Conservation (phyloP, 805 yeast species). For the Nakazawaea pomicola region DNA sequence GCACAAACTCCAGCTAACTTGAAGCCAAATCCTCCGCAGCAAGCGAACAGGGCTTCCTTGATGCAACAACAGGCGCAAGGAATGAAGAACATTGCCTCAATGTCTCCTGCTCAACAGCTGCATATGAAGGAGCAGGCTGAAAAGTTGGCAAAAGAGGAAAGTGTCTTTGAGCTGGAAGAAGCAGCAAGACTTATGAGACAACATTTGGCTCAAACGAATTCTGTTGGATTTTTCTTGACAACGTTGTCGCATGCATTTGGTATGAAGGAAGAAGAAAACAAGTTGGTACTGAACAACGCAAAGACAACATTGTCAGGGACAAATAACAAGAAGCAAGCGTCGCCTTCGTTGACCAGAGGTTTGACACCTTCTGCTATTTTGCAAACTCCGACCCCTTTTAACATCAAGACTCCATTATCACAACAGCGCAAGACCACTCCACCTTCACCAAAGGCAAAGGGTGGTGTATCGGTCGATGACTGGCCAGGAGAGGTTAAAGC, state of each 20-base stretch:
- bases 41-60: conserved; percentile 9
- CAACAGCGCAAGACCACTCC: conserved; percentile 23
- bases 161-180: conserved; percentile 26
- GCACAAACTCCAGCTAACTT: conserved; percentile 9
- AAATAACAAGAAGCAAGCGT: conserved; percentile 7
- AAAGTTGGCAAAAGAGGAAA: conserved; percentile 24
- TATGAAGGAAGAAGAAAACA: conserved; percentile 33
- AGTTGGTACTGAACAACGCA: conserved; percentile 19
- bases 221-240: conserved; percentile 44
- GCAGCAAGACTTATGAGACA: conserved; percentile 39
- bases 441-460: conserved; percentile 29
- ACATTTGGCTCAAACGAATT: conserved; percentile 40
- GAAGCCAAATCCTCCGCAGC: conserved; percentile 9
- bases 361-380: conserved; percentile 35
- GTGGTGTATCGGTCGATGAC: conserved; percentile 18
- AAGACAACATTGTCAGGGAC: too few relatives aligned
- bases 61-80: too few relatives aligned
- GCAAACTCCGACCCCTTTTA: conserved; percentile 32
- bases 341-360: conserved; percentile 16
- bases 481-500: conserved; percentile 42
- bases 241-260: conserved; percentile 47
- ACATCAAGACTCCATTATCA: conserved; percentile 27
- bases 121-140: conserved; percentile 26
- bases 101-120: conserved; percentile 25
- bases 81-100: not conserved